Percentiles rank a stretch among this genome's conserved stretches.
Evolutionary conservation across 768 basidiomycete genomes (phyloP).

Genomic region (Neoboletus magnificus): DNA sequence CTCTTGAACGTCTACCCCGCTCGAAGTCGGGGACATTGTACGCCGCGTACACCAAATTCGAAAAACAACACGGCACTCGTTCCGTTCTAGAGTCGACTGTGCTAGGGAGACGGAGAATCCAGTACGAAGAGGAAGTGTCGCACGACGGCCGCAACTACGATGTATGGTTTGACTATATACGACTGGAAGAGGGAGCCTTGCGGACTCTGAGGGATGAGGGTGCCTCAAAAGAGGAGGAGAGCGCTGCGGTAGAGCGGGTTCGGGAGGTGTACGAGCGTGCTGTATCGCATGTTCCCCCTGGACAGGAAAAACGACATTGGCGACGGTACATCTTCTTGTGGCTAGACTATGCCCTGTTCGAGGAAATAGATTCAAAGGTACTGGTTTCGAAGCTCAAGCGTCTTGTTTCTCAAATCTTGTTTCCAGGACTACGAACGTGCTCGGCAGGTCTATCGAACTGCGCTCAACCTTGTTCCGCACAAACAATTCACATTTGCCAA

Average conservation of each 20-base stretch:
- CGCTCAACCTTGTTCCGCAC: conserved; percentile 85
- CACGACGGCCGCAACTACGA: conserved; percentile 96
- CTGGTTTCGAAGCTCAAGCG: neutral
- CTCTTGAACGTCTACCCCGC: conserved; percentile 86
- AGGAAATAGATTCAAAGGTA: conserved; percentile 94
- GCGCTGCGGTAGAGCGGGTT: conserved; percentile 60
- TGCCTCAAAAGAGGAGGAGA: conserved; percentile 64
- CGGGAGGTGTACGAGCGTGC: conserved; percentile 95
- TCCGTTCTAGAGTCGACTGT: conserved; percentile 90
- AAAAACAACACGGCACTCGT: conserved; percentile 94
- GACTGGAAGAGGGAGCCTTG: conserved; percentile 87
- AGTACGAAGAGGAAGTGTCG: conserved; percentile 93
- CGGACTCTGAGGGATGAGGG: conserved; percentile 74
- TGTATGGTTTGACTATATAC: conserved; percentile 95
- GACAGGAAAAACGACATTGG: conserved; percentile 90
- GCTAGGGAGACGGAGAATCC: conserved; percentile 94
- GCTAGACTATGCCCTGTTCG: conserved; percentile 94
- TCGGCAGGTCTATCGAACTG: conserved; percentile 91
- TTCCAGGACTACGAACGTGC: conserved; percentile 77
- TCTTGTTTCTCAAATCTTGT: neutral
- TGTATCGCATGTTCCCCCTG: conserved; percentile 93
- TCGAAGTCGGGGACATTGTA: conserved; percentile 89
- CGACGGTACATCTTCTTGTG: conserved; percentile 88
- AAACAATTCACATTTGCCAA: conserved; percentile 98
- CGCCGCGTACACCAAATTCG: conserved; percentile 93